These are phyloP conservation scores for Schrenkiella parvula DNA, from an alignment of 345 rosid genomes.

Conservation along the genomic window DNA sequence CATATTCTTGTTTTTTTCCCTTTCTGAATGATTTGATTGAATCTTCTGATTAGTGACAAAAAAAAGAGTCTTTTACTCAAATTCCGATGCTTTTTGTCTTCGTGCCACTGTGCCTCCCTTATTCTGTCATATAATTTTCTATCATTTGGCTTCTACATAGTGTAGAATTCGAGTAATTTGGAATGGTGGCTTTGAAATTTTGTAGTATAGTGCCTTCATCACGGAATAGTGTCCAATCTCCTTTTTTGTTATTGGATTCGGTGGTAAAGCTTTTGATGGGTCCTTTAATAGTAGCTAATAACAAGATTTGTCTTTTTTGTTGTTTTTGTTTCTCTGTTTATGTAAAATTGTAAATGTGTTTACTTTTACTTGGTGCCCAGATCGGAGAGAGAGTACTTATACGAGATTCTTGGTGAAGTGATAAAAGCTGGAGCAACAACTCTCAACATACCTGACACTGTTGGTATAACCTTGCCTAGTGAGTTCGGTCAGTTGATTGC, in stretches of 20 bases:
- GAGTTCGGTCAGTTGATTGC: constrained; percentile 86
- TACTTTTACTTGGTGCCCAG: constrained; percentile 60
- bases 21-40: not conserved
- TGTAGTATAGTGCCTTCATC: not conserved
- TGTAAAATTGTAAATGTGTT: constrained; percentile 4
- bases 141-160: not conserved
- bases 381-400: constrained; percentile 79
- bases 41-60: not conserved
- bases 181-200: not conserved
- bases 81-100: not conserved
- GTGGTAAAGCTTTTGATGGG: not conserved
- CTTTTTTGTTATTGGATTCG: not conserved
- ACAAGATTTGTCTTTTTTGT: not conserved
- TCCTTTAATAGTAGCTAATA: not conserved
- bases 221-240: not conserved
- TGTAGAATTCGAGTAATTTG: not conserved
- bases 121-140: not conserved
- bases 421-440: constrained; percentile 96
- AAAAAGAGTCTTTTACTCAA: not conserved
- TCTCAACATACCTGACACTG: constrained; percentile 90
- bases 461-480: constrained; percentile 68
- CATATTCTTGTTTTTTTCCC: not conserved
- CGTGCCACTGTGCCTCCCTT: not conserved
- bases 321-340: not conserved
- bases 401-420: constrained; percentile 79